Conservation (phyloP, 208 protist species). For the Leptomonas pyrrhocoris region DNA sequence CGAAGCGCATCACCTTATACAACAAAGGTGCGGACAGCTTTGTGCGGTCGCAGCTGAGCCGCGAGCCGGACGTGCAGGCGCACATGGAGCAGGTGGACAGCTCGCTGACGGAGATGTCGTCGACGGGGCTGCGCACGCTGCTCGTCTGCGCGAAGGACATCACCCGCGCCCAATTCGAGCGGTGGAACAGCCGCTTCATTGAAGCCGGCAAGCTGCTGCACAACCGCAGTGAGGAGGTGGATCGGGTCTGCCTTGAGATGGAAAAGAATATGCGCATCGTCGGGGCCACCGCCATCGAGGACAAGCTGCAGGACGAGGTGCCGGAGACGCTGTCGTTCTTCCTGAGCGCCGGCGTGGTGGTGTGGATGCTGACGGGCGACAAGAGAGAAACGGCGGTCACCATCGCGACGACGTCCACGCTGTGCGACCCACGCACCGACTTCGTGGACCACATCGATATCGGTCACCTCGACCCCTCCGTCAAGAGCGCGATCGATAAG, state of each 20-base stretch:
- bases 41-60: constrained; percentile 55
- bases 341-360: constrained; percentile 88
- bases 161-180: constrained; percentile 50
- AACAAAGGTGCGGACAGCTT: constrained; percentile 93
- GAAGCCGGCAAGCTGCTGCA: constrained; percentile 59
- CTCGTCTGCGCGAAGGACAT: constrained; percentile 78
- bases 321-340: constrained; percentile 94
- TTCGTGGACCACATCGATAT: constrained; percentile 89
- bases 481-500: constrained; percentile 50
- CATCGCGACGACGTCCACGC: constrained; percentile 82
- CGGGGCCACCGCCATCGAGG: constrained; percentile 96
- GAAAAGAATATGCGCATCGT: constrained; percentile 89
- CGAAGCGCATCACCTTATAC: constrained; percentile 78
- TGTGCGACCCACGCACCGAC: constrained; percentile 81
- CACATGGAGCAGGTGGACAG: constrained; percentile 46
- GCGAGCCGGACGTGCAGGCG: constrained; percentile 44
- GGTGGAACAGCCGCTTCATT: constrained; percentile 64
- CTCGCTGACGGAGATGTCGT: constrained; percentile 80
- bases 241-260: constrained; percentile 89
- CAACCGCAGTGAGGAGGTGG: constrained; percentile 65
- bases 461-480: constrained; percentile 51
- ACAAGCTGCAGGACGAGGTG: constrained; percentile 96
- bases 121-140: constrained; percentile 86
- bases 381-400: constrained; percentile 96
- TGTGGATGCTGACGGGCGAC: constrained; percentile 98